phyloP scores from a whole-genome alignment of 345 rosid species.

The Camelina laxa region DNA sequence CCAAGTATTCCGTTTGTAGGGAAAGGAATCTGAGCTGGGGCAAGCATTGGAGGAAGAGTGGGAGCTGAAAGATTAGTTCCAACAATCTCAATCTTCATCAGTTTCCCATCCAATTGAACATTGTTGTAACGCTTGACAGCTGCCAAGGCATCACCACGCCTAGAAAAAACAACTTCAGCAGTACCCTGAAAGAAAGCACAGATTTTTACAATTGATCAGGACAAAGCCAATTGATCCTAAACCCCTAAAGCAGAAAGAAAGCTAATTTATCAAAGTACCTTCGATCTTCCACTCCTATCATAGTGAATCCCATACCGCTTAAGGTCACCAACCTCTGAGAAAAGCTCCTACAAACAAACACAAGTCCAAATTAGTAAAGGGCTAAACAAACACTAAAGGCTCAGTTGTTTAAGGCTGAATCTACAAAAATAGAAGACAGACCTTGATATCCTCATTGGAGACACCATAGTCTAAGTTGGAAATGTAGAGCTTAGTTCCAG shows the following conservation, averaged over 20 bases:
- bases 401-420: not conserved
- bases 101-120: slow-evolving; percentile 76
- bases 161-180: slow-evolving; percentile 65
- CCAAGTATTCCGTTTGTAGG: slow-evolving; percentile 48
- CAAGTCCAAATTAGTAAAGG: not conserved
- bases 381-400: not conserved
- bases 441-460: slow-evolving; percentile 77
- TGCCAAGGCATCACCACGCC: slow-evolving; percentile 59
- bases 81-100: slow-evolving; percentile 69
- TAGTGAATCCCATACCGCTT: slow-evolving; percentile 66
- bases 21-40: slow-evolving; percentile 42
- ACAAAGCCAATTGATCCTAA: slow-evolving; percentile 14
- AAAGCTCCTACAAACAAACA: slow-evolving; percentile 60
- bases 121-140: slow-evolving; percentile 72
- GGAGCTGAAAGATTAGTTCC: slow-evolving; percentile 55
- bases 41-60: slow-evolving; percentile 43
- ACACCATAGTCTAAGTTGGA: slow-evolving; percentile 77
- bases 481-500: slow-evolving; percentile 68
- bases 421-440: slow-evolving; percentile 1
- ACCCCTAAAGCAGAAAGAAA: slow-evolving; percentile 9
- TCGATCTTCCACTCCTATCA: slow-evolving; percentile 77
- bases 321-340: slow-evolving; percentile 73
- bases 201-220: slow-evolving; percentile 6
- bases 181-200: slow-evolving; percentile 56
- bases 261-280: slow-evolving; percentile 50